These are phyloP conservation scores for Didymella glomerata DNA, from an alignment of 2,329 filamentous ascomycete species.

Conservation along the genomic window DNA sequence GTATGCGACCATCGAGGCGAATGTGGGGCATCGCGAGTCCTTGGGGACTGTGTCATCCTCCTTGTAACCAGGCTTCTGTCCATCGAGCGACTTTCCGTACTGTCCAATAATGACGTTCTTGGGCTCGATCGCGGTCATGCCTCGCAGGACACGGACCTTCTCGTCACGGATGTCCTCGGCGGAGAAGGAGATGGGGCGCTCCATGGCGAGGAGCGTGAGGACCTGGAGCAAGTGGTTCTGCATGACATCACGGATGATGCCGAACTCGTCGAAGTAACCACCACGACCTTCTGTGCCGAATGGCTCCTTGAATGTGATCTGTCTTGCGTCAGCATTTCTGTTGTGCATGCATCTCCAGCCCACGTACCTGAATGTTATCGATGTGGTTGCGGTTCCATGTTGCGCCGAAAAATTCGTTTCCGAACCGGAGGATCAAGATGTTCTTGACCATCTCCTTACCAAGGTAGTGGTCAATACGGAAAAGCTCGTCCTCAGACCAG, in stretches of 20 bases:
- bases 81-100: constrained; percentile 95
- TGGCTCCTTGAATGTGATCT: constrained; percentile 98
- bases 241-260: constrained; percentile 99
- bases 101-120: constrained; percentile 99
- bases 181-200: constrained; percentile 97
- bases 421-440: constrained; percentile 95
- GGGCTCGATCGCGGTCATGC: constrained; percentile 92
- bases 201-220: constrained; percentile 95
- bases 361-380: constrained; percentile 84
- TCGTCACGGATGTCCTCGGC: constrained; percentile 98
- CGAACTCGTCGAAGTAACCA: constrained; percentile 99
- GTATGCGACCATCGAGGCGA: constrained; percentile 95
- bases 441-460: constrained; percentile 99
- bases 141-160: constrained; percentile 94
- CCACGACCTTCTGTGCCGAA: constrained; percentile 98
- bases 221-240: constrained; percentile 99
- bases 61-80: constrained; percentile 96
- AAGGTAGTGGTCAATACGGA: constrained; percentile 98
- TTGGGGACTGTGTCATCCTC: constrained; percentile 98
- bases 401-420: constrained; percentile 97
- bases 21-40: constrained; percentile 96
- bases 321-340: constrained; percentile 24
- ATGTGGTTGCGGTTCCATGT: constrained; percentile 99
- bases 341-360: neutral
- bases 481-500: constrained; percentile 99